These are phyloP conservation scores for Neodidymelliopsis sp. DNA, from an alignment of 2,329 filamentous ascomycete species.

Conservation along the genomic window DNA sequence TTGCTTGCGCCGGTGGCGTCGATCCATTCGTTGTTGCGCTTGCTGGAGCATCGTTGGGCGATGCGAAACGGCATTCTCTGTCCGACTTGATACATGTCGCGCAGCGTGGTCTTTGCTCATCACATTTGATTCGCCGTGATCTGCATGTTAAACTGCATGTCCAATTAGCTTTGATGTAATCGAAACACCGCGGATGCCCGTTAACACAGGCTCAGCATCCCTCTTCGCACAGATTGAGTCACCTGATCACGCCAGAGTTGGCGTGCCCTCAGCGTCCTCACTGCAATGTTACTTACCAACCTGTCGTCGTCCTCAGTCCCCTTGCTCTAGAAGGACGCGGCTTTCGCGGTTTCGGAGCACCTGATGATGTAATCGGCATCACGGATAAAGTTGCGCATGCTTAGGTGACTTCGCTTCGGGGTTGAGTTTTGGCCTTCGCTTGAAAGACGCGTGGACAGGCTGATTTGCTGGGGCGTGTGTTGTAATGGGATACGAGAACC, in stretches of 20 bases:
- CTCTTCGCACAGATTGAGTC: neutral
- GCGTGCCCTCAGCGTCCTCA: neutral
- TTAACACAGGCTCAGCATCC: neutral
- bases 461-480: slow-evolving; percentile 17
- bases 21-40: slow-evolving; percentile 17
- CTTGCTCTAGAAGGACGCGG: slow-evolving; percentile 53
- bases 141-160: slow-evolving; percentile 53
- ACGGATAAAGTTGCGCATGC: slow-evolving; percentile 31
- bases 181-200: neutral
- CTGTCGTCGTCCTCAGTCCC: slow-evolving; percentile 55
- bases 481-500: slow-evolving; percentile 12
- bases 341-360: slow-evolving; percentile 42
- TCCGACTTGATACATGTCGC: slow-evolving; percentile 55
- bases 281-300: slow-evolving; percentile 48
- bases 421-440: slow-evolving; percentile 32
- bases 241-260: neutral
- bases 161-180: slow-evolving; percentile 18
- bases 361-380: slow-evolving; percentile 40
- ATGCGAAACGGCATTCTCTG: slow-evolving; percentile 53
- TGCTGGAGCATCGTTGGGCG: slow-evolving; percentile 17
- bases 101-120: slow-evolving; percentile 56
- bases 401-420: slow-evolving; percentile 38
- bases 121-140: slow-evolving; percentile 60
- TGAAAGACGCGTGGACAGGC: slow-evolving; percentile 7
- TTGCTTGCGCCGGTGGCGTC: slow-evolving; percentile 29